A percentile compares a stretch with the other conserved stretches of the same genome.
phyloP scores from a whole-genome alignment of 345 rosid genomes.

The Anastatica hierochuntica region DNA sequence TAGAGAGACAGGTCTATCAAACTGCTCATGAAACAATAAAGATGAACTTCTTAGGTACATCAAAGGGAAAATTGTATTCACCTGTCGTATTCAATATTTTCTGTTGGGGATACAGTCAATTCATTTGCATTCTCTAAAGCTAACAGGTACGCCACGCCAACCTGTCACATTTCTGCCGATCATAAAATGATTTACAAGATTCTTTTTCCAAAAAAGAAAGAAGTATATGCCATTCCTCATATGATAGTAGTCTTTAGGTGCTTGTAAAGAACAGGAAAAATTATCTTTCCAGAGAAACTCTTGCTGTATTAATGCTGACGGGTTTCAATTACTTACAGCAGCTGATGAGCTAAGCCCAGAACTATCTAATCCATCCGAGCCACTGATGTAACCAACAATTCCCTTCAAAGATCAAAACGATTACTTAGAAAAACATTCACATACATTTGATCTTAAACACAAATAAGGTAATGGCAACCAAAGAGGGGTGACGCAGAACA shows the following conservation, averaged over 20 bases:
- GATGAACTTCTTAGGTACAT: conserved; percentile 3
- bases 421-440: conserved; percentile 9
- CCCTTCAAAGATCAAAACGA: conserved; percentile 49
- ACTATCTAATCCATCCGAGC: conserved; percentile 82
- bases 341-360: conserved; percentile 99
- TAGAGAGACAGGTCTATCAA: not conserved
- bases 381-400: conserved; percentile 70
- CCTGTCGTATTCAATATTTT: conserved; percentile 91
- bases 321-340: conserved; percentile 52
- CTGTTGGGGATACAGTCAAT: conserved; percentile 47
- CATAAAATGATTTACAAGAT: conserved; percentile 17
- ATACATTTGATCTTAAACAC: not conserved
- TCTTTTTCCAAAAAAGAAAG: conserved; percentile 13
- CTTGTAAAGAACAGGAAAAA: not conserved
- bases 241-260: not conserved
- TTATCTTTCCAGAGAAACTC: not conserved
- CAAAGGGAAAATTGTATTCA: conserved; percentile 5
- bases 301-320: not conserved
- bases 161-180: conserved; percentile 41
- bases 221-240: conserved; percentile 1
- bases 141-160: conserved; percentile 81
- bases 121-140: conserved; percentile 82
- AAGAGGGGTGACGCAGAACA: conserved; percentile 5
- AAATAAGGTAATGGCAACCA: not conserved
- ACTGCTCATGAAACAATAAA: conserved; percentile 10